These are phyloP conservation scores for Stenogyne calaminthoides DNA, from an alignment of 305 asterid species.

Conservation along the genomic window DNA sequence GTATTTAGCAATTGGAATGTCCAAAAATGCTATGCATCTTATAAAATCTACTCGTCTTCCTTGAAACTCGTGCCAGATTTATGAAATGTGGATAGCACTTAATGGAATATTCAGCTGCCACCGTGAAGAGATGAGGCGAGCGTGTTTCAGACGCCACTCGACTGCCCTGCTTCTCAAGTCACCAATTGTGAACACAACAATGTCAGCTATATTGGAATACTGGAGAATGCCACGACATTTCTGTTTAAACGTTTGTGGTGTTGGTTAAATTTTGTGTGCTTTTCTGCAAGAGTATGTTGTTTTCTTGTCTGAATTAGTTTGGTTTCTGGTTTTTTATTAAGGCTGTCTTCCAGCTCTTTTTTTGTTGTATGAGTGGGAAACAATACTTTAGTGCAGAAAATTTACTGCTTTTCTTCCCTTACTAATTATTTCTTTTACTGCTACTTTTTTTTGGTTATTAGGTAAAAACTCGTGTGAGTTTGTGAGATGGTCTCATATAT, in stretches of 20 bases:
- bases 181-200: conserved; percentile 3
- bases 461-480: too few relatives aligned
- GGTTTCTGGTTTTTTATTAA: not conserved
- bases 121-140: conserved; percentile 9
- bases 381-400: not conserved
- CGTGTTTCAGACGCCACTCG: not conserved
- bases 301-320: not conserved
- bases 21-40: not conserved
- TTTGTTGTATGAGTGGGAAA: not conserved
- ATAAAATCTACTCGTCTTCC: not conserved
- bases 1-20: not conserved
- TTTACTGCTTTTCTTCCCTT: not conserved
- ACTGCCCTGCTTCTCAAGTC: conserved; percentile 13
- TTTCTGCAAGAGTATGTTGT: not conserved
- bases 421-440: not conserved
- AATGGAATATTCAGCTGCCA: conserved; percentile 7
- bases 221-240: not conserved
- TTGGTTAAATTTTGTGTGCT: not conserved
- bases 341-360: not conserved
- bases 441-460: too few relatives aligned
- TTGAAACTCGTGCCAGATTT: conserved; percentile 2
- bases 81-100: conserved; percentile 1
- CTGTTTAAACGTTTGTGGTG: not conserved
- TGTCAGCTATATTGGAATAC: not conserved
- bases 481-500: too few relatives aligned